Base-by-base conservation (phyloP, 2,329 filamentous ascomycete genomes). In the Diaporthe sp. region DNA sequence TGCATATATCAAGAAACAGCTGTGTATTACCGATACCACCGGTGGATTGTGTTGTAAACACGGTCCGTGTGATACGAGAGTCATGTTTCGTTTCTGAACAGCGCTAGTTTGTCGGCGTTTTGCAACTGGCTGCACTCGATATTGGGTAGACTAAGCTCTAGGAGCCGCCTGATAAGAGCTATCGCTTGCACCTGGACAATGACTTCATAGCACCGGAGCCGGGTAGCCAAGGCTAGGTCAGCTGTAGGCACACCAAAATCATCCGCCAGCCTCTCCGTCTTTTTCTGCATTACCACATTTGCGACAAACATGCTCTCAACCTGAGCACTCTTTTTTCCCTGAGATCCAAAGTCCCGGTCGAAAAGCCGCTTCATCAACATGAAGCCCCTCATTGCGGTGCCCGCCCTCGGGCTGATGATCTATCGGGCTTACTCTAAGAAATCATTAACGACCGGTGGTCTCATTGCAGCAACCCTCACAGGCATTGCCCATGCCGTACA, bases 401-500 rank as follows among this genome's bases (percentile, higher is more conserved):
- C 91, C 61, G 87, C 87, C 60, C 93, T 89, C 22, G 78, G 89
- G 75, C 87, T 87, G 75, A 88, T 96, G 78, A 86, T 93, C 72
- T 90, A 91, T 79, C 89, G 94, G 75, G 93, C 94, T 45, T 90
- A 90, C 84, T 91, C 89, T 61, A 92, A 91, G 78, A 93, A 94
- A 73, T 96, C 93, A 33, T 89, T 99, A 52, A 98, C 96, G 0
- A 90, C 93, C 0, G 85, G 88, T 9, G 96, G 96, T 76, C 90
- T 98, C 78, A 78, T 93, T 50, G 89, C 90, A 17, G 96, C 96
- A 4, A 87, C 88, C 7, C 79, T 93, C 57, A 97, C 96, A 5
- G 96, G 95, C 5, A 83, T 89, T 60, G 90, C 93, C 15, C 97
- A 99, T 83, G 95, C 95, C 22, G 85, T 96, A n/a, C 96, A 98